Evolutionary conservation across 1,139 yeast species (phyloP).

Genomic region (Sugiyamaella paludigena): DNA sequence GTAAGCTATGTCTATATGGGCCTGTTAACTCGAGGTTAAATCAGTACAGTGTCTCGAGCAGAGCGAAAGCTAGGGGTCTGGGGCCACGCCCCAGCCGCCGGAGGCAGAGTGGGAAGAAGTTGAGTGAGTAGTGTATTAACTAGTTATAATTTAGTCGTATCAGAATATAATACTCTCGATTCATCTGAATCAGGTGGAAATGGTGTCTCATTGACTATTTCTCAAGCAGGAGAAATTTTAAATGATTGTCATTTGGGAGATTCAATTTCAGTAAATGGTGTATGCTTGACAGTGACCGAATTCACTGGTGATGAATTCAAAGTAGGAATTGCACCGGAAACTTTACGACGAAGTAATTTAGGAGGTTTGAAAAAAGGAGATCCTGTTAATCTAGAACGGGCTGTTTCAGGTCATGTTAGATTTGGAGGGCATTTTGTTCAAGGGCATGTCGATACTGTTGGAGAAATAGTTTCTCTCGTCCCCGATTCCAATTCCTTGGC

Average conservation of each 20-base stretch:
- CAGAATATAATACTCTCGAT: constrained; percentile 52
- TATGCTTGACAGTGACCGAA: constrained; percentile 91
- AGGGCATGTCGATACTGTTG: constrained; percentile 94
- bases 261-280: constrained; percentile 84
- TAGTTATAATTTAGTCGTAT: constrained; percentile 40
- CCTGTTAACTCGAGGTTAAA: no score
- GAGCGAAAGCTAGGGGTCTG: constrained; percentile 17
- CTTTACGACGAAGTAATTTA: constrained; percentile 75
- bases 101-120: background rate
- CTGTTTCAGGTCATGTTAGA: constrained; percentile 76
- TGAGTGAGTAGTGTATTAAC: background rate
- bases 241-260: constrained; percentile 88
- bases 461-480: constrained; percentile 52
- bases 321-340: constrained; percentile 93
- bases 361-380: constrained; percentile 58
- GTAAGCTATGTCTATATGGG: constrained; percentile 32
- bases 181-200: constrained; percentile 63
- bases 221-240: constrained; percentile 59
- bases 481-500: constrained; percentile 78
- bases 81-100: constrained; percentile 1
- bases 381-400: constrained; percentile 85
- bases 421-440: constrained; percentile 98
- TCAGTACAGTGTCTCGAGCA: no score
- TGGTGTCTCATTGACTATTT: constrained; percentile 70
- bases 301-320: constrained; percentile 62